Base-by-base conservation (phyloP, 2,329 filamentous ascomycete species). In the Pestalotiopsis sp. region DNA sequence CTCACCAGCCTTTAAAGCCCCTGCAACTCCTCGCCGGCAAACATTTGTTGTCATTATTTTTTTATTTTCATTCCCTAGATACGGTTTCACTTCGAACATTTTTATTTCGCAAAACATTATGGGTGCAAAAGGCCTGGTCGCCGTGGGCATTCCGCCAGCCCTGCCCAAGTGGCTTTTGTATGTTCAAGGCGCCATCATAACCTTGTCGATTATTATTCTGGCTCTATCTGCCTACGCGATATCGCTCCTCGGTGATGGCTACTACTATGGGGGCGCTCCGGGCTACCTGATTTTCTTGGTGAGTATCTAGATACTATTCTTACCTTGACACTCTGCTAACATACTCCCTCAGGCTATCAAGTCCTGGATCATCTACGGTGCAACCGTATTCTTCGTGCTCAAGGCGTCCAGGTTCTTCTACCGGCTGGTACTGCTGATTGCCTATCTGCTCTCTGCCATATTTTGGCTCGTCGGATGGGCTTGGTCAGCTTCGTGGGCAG, bases 271-370 rank as follows among this genome's bases (percentile, higher is more conserved):
- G 3, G 80, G 80, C 3, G 78, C 81, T 4, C 77, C 79, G 2
- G 81, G 80, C 45, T 83, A 86, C 70, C 76, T 85, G 58, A 81
- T 85, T 70, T 86, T 86, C 68, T 80, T 84, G 45, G 84, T 86
- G 72, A 76, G 82, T 73, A 66, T 67, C 12, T 14, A 45, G 73
- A 75, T 5, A 9, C 14, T 25, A 9, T 9, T 36, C 31, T 36
- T 36, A 36, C 31, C 31, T 36, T 36, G 1, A 36, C 31, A 36
- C 31, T 36, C 69, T 70, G 66, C 52, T 27, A 1, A 27, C 41
- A 2, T 6, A 1, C 13, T 2, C 1, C n/a, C n/a, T 6, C 45
- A 85, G 83, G 72, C 76, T 64, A 78, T 84, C 73, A 77, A 79
- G 69, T 83, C 81, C 39, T 81, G 78, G 75, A 71, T 84, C 69